Evolutionary conservation across 1,139 yeast species (phyloP), one percentile per base, ranked within the genome.

Genomic region (Scheffersomyces titani): DNA sequence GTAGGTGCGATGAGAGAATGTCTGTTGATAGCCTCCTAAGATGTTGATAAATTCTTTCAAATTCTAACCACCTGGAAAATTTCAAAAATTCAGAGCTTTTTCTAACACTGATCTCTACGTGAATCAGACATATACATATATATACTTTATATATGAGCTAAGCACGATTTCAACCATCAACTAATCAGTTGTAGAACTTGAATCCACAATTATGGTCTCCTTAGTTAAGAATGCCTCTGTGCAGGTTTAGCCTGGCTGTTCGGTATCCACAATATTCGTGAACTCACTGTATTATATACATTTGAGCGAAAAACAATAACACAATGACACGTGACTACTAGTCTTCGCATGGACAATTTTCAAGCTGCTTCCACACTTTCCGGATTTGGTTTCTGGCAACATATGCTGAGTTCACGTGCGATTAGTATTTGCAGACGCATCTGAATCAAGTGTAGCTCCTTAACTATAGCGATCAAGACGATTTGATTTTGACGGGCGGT

Each of bases 291-390:
- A 30, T 9, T 30, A 30, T 30, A 30, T 30, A 30, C 16, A 9
- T 6, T 6, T 30, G 40, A 30, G 16, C 40, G 40, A 2, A 30
- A 30, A 30, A 30, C 40, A 30, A 46, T 46, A 46, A 46, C 49
- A 46, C 49, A 46, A 46, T 46, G 49, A 46, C 49, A 46, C 49
- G 49, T 46, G 49, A 46, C 49, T 46, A 13, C 19, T 19, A 18
- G 49, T 46, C 20, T 46, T 46, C 11, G 16, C 40, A 5, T 19
- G 49, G 49, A 46, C 49, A 46, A 46, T 19, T 46, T 46, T 11
- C 49, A 13, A n/a, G 16, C 40, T 30, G 40, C 40, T 30, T 30
- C 40, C 40, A 30, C 40, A 30, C 40, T 30, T 30, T 30, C 40
- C 40, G 16, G 40, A 30, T 30, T 30, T 30, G 40, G 40, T 16